phyloP scores from a whole-genome alignment of 352 stramenopile species.

The Pythium diclinum region DNA sequence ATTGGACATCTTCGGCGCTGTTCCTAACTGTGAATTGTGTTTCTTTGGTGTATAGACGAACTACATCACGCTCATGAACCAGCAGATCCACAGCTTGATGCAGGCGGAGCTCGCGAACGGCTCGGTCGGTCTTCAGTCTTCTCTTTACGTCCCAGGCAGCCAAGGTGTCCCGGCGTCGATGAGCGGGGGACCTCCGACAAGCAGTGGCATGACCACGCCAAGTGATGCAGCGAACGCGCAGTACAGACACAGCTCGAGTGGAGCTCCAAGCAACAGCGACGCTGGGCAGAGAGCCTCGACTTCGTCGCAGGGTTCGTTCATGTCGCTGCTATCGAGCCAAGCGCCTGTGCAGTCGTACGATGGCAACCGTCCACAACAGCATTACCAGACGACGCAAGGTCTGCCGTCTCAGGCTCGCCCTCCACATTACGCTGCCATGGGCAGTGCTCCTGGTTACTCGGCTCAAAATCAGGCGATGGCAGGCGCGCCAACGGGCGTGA shows the following conservation, averaged over 20 bases:
- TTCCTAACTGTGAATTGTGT: background rate
- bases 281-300: slow-evolving; percentile 8
- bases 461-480: slow-evolving; percentile 19
- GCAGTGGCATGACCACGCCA: slow-evolving; percentile 2
- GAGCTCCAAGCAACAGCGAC: background rate
- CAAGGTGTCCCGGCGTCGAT: slow-evolving; percentile 13
- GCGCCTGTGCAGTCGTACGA: slow-evolving; percentile 19
- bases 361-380: slow-evolving; percentile 4
- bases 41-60: slow-evolving; percentile 35
- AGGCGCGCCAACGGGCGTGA: slow-evolving; percentile 24
- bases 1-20: too few species aligned
- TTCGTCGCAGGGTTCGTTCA: slow-evolving; percentile 24
- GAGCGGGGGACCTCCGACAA: background rate
- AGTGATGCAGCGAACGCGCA: background rate
- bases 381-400: slow-evolving; percentile 11
- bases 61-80: slow-evolving; percentile 52
- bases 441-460: slow-evolving; percentile 10
- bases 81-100: slow-evolving; percentile 65
- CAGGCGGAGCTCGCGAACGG: slow-evolving; percentile 38
- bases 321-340: slow-evolving; percentile 28
- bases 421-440: slow-evolving; percentile 9
- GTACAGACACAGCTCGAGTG: background rate
- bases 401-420: slow-evolving; percentile 14
- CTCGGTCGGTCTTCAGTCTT: slow-evolving; percentile 22
- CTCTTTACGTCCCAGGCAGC: slow-evolving; percentile 24